Evolutionary conservation across 2,329 filamentous ascomycete genomes (phyloP), one percentile per base, ranked within the genome.

Genomic region (Aspergillus floridensis): DNA sequence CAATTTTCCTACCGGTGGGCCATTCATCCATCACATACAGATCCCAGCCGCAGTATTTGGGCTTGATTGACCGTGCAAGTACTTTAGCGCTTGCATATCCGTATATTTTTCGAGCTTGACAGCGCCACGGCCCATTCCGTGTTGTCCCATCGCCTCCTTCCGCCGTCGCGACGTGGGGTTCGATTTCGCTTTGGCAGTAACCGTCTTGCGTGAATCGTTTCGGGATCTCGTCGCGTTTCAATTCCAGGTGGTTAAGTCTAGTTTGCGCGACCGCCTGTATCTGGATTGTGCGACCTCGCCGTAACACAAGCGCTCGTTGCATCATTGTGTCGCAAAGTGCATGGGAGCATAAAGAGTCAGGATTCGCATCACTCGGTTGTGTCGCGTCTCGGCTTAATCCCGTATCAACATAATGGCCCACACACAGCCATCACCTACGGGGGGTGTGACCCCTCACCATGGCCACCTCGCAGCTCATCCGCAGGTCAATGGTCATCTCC

Each of bases 381-480:
- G 49, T 59, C 53, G 52, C 54, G 59, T 56, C 57, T 58, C 49
- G 12, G 21, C 56, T 49, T 26, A 58, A 58, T 35, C 19, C 29
- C 29, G 11, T 44, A 24, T 59, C 38, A 49, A 48, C 62, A 77
- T 63, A 65, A 91, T 91, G 88, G 87, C 88, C 68, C 89, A 91
- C 76, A 89, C 91, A 69, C 91, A 93, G 72, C 88, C 88, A 47
- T 93, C 91, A 68, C 90, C 91, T 46, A 90, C 90, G 60, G 89
- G 90, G 78, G 84, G 82, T 74, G 89, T 93, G 79, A 80, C 83
- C 63, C 80, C 82, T 61, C 86, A 88, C 71, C 86, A 88, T 79
- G 70, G 70, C 44, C 71, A 73, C 59, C 64, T 73, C 57, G 71
- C 70, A 6, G 68, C 70, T 38, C 72, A 74, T 48, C 65, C 68